Base-by-base conservation (phyloP, 805 yeast genomes). In the Grigorovia humatica region DNA sequence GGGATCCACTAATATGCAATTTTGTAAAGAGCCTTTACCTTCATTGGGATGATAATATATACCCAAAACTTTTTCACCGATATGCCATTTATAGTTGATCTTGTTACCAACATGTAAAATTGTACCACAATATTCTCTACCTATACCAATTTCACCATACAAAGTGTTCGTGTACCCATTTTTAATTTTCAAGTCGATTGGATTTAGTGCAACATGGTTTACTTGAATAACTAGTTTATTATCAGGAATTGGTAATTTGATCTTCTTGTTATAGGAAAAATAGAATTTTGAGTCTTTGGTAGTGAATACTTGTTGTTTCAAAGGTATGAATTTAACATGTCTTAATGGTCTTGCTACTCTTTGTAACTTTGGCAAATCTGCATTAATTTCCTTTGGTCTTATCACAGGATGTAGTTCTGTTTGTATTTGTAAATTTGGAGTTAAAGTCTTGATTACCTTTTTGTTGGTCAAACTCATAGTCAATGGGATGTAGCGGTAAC, bases 31-130 rank as follows among this genome's bases (percentile, higher is more conserved):
- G 9, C 90, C 90, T 46, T 72, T 70, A 18, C 77, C 77, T 17
- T 71, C 68, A 55, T 66, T 68, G 23, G 75, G 68, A 47, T 83
- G 85, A 60, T 74, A 74, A 50, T 72, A 74, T 46, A 78, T 59
- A 9, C 91, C 95, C 62, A 81, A 77, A 0, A 86, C 88, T 44
- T 73, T 74, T 57, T 81, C 85, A 35, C 90, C 91, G 19, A 70
- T 77, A 13, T 65, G 66, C 69, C 71, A 82, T 29, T 60, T 56
- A 9, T 57, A 54, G 6, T 20, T 32, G 32, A 71, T 59, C n/a
- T 70, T 68, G 9, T 65, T 59, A 9, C 91, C 91, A 17, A 81
- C 79, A 38, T 75, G 74, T 4, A 72, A 70, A 32, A 85, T 69
- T 4, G 68, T 68, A 27, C 95, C 95, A 27, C 80, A 69, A 63